These are phyloP conservation scores for Kluyveromyces siamensis DNA, from an alignment of 805 yeast genomes.

Conservation along the genomic window DNA sequence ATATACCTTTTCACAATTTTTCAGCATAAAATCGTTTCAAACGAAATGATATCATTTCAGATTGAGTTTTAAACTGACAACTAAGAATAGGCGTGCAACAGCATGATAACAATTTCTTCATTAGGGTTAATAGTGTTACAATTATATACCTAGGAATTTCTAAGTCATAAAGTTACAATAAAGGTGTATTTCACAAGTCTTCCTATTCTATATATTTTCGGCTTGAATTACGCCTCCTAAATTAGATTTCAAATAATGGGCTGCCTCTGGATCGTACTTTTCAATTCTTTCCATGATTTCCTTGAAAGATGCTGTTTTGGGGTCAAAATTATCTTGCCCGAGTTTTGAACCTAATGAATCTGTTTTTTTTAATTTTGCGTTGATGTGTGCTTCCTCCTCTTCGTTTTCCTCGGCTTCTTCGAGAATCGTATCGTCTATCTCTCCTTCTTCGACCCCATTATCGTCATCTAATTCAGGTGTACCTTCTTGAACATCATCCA, in stretches of 20 bases:
- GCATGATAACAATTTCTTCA: background rate
- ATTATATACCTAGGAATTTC: no score
- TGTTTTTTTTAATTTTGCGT: conserved; percentile 7
- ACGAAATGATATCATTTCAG: background rate
- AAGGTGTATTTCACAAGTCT: conserved; percentile 6
- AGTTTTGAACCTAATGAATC: background rate
- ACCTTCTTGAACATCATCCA: conserved; percentile 13
- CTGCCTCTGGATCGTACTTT: conserved; percentile 18
- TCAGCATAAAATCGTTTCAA: background rate
- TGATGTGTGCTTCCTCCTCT: conserved; percentile 21
- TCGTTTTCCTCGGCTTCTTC: conserved; percentile 25
- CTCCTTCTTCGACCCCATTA: conserved; percentile 25
- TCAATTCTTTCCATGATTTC: conserved; percentile 23
- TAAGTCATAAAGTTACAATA: no score
- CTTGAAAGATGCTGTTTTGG: conserved; percentile 21
- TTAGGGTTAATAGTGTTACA: background rate
- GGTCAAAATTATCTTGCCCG: conserved; percentile 15
- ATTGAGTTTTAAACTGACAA: no score
- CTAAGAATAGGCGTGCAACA: background rate
- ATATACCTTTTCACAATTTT: background rate
- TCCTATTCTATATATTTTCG: conserved; percentile 6
- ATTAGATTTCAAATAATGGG: conserved; percentile 12
- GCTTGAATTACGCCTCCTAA: conserved; percentile 21
- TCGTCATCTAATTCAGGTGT: conserved; percentile 13
- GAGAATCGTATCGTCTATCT: conserved; percentile 25